A percentile compares a stretch with the other conserved stretches of the same genome.
Conservation (phyloP, 1,139 yeast species). For the Taphrina populina region DNA sequence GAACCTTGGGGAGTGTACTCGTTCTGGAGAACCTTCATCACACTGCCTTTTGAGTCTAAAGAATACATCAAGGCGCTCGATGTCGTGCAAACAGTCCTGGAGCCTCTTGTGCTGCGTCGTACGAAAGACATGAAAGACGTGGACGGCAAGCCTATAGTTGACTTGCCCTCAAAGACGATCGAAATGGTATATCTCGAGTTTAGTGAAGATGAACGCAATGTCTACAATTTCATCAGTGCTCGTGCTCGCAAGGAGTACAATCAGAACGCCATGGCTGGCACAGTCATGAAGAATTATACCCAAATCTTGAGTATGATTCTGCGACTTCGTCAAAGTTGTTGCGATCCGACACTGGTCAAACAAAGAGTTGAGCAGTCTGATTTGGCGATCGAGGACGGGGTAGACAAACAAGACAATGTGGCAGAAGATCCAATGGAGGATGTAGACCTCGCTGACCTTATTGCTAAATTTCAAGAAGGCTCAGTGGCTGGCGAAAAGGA, state of each 20-base stretch:
- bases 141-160: constrained; percentile 73
- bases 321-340: constrained; percentile 82
- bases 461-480: constrained; percentile 39
- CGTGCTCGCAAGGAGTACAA: constrained; percentile 70
- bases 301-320: constrained; percentile 80
- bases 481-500: constrained; percentile 38
- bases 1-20: constrained; percentile 89
- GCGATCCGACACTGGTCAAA: constrained; percentile 59
- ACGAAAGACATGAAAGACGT: constrained; percentile 79
- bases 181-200: constrained; percentile 65
- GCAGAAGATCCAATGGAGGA: constrained; percentile 38
- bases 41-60: constrained; percentile 77
- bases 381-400: constrained; percentile 31
- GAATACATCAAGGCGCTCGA: constrained; percentile 70
- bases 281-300: constrained; percentile 69
- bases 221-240: constrained; percentile 70
- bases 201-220: constrained; percentile 60
- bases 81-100: constrained; percentile 78
- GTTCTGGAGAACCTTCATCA: constrained; percentile 85
- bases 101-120: constrained; percentile 78
- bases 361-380: constrained; percentile 36
- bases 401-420: constrained; percentile 17
- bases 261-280: constrained; percentile 61
- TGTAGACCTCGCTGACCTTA: constrained; percentile 40
- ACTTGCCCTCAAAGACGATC: constrained; percentile 73